Conservation (phyloP, 441 rosid species). For the Geranium incanum region DNA sequence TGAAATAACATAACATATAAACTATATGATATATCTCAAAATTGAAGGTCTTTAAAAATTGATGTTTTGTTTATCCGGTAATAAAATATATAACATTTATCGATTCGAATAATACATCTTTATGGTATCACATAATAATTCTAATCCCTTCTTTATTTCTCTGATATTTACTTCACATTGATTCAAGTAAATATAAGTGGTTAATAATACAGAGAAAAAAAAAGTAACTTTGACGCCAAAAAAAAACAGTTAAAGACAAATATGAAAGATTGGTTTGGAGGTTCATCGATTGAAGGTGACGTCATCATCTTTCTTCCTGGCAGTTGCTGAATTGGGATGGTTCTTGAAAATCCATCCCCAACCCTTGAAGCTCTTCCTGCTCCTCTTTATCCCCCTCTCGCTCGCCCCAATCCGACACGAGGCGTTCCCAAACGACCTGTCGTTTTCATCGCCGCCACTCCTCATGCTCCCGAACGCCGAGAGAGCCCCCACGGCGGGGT, state of each 20-base stretch:
- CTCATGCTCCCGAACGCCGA: constrained; percentile 56
- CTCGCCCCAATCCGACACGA: constrained; percentile 54
- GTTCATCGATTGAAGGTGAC: constrained; percentile 19
- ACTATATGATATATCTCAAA: too few species aligned
- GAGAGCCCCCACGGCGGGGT: constrained; percentile 7
- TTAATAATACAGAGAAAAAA: neutral
- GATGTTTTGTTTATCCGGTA: too few species aligned
- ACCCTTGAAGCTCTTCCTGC: constrained; percentile 79
- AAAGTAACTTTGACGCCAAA: neutral
- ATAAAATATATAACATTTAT: too few species aligned
- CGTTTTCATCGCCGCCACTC: constrained; percentile 21
- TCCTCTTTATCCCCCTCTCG: constrained; percentile 65
- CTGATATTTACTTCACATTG: neutral
- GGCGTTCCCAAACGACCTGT: constrained; percentile 2
- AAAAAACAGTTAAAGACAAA: neutral
- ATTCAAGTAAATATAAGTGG: neutral
- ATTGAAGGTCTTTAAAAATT: too few species aligned
- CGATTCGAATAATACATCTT: too few species aligned
- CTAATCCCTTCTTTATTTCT: neutral
- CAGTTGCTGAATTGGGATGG: constrained; percentile 32
- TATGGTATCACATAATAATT: too few species aligned
- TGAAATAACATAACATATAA: too few species aligned
- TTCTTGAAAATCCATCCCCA: constrained; percentile 92
- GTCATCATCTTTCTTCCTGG: constrained; percentile 38
- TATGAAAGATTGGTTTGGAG: neutral